A percentile compares a stretch with the other conserved stretches of the same genome.
Conservation (phyloP, 768 basidiomycete species). For the Phlebiopsis gigantea region DNA sequence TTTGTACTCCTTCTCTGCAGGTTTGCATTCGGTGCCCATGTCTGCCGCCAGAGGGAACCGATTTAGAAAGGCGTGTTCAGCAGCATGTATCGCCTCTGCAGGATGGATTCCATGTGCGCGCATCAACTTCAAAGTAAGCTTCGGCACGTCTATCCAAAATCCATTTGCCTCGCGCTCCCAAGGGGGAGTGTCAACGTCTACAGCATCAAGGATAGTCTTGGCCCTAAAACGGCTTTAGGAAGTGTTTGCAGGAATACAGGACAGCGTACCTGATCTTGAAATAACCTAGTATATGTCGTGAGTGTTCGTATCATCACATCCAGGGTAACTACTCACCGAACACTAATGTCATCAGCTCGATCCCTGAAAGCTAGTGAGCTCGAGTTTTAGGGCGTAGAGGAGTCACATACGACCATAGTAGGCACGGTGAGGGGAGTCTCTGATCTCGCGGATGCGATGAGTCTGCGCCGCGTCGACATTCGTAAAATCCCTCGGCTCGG, state of each 20-base stretch:
- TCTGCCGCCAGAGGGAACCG: constrained; percentile 65
- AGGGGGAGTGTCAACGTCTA: constrained; percentile 72
- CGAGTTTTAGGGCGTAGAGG: background rate
- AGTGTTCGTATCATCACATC: background rate
- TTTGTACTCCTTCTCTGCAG: constrained; percentile 68
- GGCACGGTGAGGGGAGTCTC: constrained; percentile 45
- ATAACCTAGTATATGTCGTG: constrained; percentile 47
- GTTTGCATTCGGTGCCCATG: constrained; percentile 80
- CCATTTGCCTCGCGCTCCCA: constrained; percentile 74
- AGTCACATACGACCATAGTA: constrained; percentile 60
- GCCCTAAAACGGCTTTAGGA: constrained; percentile 33
- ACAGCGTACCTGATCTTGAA: constrained; percentile 65
- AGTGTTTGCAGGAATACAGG: background rate
- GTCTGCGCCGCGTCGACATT: constrained; percentile 77
- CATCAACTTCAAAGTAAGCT: constrained; percentile 46
- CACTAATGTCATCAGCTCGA: constrained; percentile 62
- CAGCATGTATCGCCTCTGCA: constrained; percentile 81
- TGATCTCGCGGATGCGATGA: constrained; percentile 64
- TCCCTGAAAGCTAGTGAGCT: constrained; percentile 33
- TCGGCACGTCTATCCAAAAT: constrained; percentile 75
- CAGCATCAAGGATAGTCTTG: constrained; percentile 63
- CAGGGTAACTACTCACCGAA: constrained; percentile 48
- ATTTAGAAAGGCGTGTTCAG: constrained; percentile 80
- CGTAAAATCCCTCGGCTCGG: constrained; percentile 42
- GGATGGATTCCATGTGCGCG: constrained; percentile 50